phyloP scores from a whole-genome alignment of 768 basidiomycete species.

The Coprinopsis marcescibilis region DNA sequence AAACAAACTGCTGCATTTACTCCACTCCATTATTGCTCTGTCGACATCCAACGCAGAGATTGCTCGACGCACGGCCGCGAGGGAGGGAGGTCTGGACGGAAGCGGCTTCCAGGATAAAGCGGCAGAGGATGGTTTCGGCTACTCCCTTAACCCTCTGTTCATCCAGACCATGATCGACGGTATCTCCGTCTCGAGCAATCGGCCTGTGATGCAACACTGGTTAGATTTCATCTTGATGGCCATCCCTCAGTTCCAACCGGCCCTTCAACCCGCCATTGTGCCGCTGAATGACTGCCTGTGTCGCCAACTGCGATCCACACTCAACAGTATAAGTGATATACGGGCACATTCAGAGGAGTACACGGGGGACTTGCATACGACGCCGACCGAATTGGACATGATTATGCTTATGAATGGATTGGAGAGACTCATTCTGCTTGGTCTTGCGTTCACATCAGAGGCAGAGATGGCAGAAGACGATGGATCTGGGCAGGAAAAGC shows the following conservation, averaged over 20 bases:
- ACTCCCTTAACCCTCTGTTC: conserved; percentile 64
- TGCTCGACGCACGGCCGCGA: conserved; percentile 18
- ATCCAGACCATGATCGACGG: conserved; percentile 80
- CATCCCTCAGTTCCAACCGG: conserved; percentile 75
- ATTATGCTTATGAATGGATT: conserved; percentile 79
- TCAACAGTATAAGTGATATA: conserved; percentile 50
- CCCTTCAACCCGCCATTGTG: conserved; percentile 57
- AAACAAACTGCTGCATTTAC: conserved; percentile 86
- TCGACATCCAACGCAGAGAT: conserved; percentile 37
- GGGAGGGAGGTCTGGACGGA: conserved; percentile 12
- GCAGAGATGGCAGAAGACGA: conserved; percentile 52
- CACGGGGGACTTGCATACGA: conserved; percentile 37
- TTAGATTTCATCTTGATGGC: conserved; percentile 94
- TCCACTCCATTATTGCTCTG: conserved; percentile 79
- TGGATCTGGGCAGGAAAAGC: conserved; percentile 43
- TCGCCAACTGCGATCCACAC: conserved; percentile 52
- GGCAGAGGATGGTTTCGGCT: conserved; percentile 31
- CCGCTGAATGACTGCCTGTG: conserved; percentile 80
- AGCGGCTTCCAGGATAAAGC: conserved; percentile 16
- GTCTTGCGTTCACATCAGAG: conserved; percentile 55
- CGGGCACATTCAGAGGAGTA: conserved; percentile 31
- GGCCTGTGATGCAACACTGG: conserved; percentile 89
- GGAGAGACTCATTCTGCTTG: conserved; percentile 75
- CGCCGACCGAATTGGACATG: conserved; percentile 74
- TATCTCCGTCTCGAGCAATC: conserved; percentile 61